Base-by-base conservation (phyloP, 176 grass and related monocot species). In the Elymus sibiricus region DNA sequence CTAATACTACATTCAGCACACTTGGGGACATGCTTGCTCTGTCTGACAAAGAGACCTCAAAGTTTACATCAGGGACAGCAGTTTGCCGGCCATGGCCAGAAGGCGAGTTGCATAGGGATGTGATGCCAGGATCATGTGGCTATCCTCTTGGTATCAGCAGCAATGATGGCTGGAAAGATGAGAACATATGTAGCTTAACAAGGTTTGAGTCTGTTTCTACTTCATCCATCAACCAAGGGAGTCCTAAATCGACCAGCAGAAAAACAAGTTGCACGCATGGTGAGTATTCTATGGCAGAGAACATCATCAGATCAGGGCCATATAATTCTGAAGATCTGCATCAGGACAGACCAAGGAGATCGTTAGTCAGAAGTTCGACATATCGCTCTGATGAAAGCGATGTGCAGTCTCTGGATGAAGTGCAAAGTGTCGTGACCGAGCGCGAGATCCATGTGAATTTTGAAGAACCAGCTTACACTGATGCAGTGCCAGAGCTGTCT, bases 381-480 rank as follows among this genome's bases (percentile, higher is more conserved):
- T 31, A 76, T 79, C 46, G 3, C 37, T 80, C 6, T 43, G 31
- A 79, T 77, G 77, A 63, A 68, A 47, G 17, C 79, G 55, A 77
- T 6, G 38, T 40, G 66, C 25, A 80, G 39, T 56, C 10, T 25
- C 62, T 40, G 44, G 58, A 77, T 32, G 80, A 70, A 71, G 88
- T 73, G 28, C 86, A 87, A 67, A 81, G 65, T 69, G 43, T 53
- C 19, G 26, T 90, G 68, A 80, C 79, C 49, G 93, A 95, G 42
- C 81, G 31, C 42, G 94, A 93, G 59, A 93, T 95, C 70, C 89
- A 95, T 83, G 91, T 95, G 21, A 88, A 90, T 61, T 93, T 87
- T 84, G 91, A 95, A 89, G 78, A 93, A 79, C 56, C 83, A 37
- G 82, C 74, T 70, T 70, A 49, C 42, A 89, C n/a, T 27, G 25